Conservation (phyloP, 257 asterid species). For the Thymus mandschuricus region DNA sequence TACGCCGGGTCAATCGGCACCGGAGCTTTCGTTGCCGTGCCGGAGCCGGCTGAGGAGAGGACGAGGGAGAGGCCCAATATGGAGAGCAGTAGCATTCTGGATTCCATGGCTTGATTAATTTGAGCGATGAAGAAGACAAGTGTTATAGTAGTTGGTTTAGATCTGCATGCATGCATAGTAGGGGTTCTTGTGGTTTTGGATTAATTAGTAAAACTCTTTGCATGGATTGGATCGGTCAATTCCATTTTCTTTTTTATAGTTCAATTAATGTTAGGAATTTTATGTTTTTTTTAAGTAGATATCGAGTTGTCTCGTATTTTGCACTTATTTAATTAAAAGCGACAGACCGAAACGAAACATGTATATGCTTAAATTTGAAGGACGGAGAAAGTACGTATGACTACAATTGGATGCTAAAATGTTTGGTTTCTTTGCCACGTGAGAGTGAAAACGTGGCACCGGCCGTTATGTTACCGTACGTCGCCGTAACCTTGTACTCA, state of each 20-base stretch:
- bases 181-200: no score
- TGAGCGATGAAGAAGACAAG: not conserved
- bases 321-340: no score
- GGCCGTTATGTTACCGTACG: conserved; percentile 23
- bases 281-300: no score
- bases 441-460: conserved; percentile 34
- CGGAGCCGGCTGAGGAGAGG: not conserved
- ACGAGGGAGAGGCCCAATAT: not conserved
- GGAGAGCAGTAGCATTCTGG: not conserved
- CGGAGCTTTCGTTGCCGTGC: not conserved
- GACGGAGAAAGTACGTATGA: no score
- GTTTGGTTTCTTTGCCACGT: conserved; percentile 47
- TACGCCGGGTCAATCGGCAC: not conserved
- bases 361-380: no score
- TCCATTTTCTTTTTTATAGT: no score
- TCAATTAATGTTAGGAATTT: no score
- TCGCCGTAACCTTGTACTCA: conserved; percentile 40
- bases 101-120: not conserved
- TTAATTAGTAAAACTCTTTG: no score
- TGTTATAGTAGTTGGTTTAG: not conserved
- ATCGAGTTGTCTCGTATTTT: no score
- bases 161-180: not conserved
- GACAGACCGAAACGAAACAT: no score
- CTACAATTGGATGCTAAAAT: conserved; percentile 41
- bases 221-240: no score